Percentiles rank a stretch among this genome's conserved stretches.
These are phyloP conservation scores for Aspergillus cristatus DNA, from an alignment of 495 filamentous ascomycete genomes.

Conservation along the genomic window DNA sequence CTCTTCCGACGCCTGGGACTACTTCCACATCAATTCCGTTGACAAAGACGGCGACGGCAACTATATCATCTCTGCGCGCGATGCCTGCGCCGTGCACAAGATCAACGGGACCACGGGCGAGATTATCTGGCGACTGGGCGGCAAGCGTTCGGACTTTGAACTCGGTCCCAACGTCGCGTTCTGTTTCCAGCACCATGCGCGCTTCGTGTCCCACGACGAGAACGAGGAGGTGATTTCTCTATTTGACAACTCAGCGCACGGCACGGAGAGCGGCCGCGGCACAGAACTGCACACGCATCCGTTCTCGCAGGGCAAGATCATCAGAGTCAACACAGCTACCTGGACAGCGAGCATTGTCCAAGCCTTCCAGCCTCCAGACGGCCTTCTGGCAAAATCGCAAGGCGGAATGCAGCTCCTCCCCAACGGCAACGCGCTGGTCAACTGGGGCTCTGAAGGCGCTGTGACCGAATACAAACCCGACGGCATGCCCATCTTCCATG, in stretches of 20 bases:
- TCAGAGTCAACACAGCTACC: conserved; percentile 40
- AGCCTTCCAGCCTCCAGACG: conserved; percentile 37
- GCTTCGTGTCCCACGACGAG: conserved; percentile 34
- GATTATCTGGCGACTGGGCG: conserved; percentile 49
- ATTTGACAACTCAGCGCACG: conserved; percentile 42
- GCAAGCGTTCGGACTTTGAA: conserved; percentile 34
- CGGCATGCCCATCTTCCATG: conserved; percentile 39
- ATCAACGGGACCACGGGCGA: conserved; percentile 47
- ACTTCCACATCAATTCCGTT: conserved; percentile 32
- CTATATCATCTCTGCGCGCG: conserved; percentile 48
- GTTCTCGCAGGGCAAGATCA: conserved; percentile 46
- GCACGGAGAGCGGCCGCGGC: conserved; percentile 31
- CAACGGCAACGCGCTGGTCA: conserved; percentile 43
- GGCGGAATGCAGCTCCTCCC: conserved; percentile 48
- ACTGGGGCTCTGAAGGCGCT: conserved; percentile 46
- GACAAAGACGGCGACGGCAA: conserved; percentile 34
- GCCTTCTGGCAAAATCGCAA: conserved; percentile 44
- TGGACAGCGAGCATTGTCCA: conserved; percentile 36
- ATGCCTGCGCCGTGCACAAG: conserved; percentile 45
- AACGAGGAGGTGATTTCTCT: conserved; percentile 40
- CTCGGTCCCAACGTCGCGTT: conserved; percentile 37
- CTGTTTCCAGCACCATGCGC: conserved; percentile 52
- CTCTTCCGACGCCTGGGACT: conserved; percentile 35
- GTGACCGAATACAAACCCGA: conserved; percentile 44
- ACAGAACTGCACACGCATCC: conserved; percentile 32